A percentile compares a stretch with the other conserved stretches of the same genome.
These are phyloP conservation scores for Peziza echinospora DNA, from an alignment of 495 filamentous ascomycete species.

Conservation along the genomic window DNA sequence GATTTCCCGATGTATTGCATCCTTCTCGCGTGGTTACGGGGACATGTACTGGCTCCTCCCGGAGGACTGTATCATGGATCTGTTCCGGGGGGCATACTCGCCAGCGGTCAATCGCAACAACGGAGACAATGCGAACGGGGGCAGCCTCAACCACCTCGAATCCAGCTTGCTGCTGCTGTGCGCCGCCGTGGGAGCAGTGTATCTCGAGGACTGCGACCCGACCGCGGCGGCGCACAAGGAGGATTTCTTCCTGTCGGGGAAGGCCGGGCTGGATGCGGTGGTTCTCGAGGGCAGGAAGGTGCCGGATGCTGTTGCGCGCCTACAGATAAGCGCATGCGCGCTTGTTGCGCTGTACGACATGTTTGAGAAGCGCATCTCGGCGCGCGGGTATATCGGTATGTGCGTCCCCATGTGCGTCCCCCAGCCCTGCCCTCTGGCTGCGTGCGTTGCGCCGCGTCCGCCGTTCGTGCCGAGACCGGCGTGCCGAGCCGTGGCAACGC, in stretches of 20 bases:
- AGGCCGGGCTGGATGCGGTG: too few relatives aligned
- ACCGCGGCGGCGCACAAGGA: too few relatives aligned
- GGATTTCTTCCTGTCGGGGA: too few relatives aligned
- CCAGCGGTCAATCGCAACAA: background rate
- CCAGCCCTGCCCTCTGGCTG: too few relatives aligned
- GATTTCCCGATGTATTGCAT: background rate
- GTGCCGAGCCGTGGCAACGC: too few relatives aligned
- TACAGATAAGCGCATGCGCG: background rate
- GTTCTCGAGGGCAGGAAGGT: too few relatives aligned
- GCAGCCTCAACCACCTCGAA: background rate
- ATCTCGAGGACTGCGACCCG: background rate
- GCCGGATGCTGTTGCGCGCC: too few relatives aligned
- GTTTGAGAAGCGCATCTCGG: background rate
- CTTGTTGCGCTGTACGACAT: background rate
- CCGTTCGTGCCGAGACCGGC: too few relatives aligned
- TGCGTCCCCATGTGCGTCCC: background rate
- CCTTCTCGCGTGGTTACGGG: background rate
- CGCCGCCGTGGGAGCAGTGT: background rate
- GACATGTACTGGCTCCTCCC: background rate
- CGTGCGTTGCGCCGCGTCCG: too few relatives aligned
- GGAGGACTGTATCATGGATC: background rate
- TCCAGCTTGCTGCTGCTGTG: background rate
- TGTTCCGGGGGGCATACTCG: background rate
- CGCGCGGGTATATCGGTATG: background rate
- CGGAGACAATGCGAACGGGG: background rate